Conservation (phyloP, 2,329 filamentous ascomycete genomes). For the Neopestalotiopsis sp. region DNA sequence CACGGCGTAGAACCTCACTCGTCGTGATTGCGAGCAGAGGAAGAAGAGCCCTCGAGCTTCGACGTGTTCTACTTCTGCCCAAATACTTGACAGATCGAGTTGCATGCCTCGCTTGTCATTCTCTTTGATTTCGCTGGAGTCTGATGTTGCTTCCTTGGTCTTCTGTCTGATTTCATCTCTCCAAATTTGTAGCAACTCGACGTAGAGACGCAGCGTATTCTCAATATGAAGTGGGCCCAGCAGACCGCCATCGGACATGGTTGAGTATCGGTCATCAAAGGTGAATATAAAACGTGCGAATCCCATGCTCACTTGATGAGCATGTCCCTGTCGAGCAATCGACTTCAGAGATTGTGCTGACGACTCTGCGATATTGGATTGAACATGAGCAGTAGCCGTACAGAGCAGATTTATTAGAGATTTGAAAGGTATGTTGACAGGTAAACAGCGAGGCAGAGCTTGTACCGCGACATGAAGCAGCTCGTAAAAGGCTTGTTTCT, state of each 20-base stretch:
- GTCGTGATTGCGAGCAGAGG: slow-evolving; percentile 90
- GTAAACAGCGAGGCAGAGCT: slow-evolving; percentile 91
- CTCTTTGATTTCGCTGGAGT: slow-evolving; percentile 65
- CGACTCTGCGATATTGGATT: slow-evolving; percentile 87
- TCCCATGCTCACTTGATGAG: slow-evolving; percentile 93
- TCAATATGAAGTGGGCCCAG: slow-evolving; percentile 93
- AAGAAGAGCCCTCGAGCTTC: slow-evolving; percentile 98
- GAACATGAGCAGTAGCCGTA: slow-evolving; percentile 94
- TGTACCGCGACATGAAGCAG: slow-evolving; percentile 94
- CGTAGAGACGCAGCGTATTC: slow-evolving; percentile 88
- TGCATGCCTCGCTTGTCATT: slow-evolving; percentile 76
- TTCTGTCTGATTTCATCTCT: slow-evolving; percentile 94
- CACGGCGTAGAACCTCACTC: slow-evolving; percentile 88
- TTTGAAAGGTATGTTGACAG: slow-evolving; percentile 89
- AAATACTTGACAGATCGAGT: slow-evolving; percentile 84
- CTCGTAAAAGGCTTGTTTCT: slow-evolving; percentile 95
- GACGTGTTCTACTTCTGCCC: slow-evolving; percentile 94
- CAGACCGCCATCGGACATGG: slow-evolving; percentile 97
- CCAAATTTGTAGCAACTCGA: slow-evolving; percentile 95
- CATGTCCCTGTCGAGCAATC: slow-evolving; percentile 90
- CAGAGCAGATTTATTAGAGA: slow-evolving; percentile 93
- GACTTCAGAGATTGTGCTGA: slow-evolving; percentile 93
- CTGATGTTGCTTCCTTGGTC: slow-evolving; percentile 72
- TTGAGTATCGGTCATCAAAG: slow-evolving; percentile 95
- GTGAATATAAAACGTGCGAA: slow-evolving; percentile 98